phyloP scores from a whole-genome alignment of 202 grass and related monocot species.

The Carex sylvatica region DNA sequence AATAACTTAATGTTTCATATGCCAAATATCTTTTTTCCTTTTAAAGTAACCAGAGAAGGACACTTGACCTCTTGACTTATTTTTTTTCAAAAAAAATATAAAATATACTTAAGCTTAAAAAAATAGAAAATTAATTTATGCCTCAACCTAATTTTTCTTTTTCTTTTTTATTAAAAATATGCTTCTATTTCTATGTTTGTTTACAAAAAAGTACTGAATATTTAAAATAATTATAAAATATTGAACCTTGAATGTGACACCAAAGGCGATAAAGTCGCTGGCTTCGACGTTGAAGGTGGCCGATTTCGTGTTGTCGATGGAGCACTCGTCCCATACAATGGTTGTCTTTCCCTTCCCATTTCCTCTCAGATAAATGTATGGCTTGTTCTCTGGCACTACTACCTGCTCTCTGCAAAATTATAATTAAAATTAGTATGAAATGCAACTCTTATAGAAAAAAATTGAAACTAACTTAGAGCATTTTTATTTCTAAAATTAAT shows the following conservation, averaged over 20 bases:
- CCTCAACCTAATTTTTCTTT: too few species aligned
- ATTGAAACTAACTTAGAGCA: too few species aligned
- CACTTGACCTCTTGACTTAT: too few species aligned
- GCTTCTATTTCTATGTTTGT: too few species aligned
- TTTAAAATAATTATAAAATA: neutral
- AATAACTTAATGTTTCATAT: neutral
- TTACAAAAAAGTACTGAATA: too few species aligned
- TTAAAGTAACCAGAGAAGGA: neutral
- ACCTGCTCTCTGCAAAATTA: constrained; percentile 51
- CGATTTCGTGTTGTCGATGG: constrained; percentile 49
- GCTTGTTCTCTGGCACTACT: constrained; percentile 59
- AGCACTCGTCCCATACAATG: constrained; percentile 56
- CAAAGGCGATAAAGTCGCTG: constrained; percentile 65
- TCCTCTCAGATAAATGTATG: constrained; percentile 74
- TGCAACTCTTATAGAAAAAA: too few species aligned
- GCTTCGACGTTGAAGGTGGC: constrained; percentile 57
- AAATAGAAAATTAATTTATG: too few species aligned
- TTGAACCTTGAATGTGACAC: constrained; percentile 73
- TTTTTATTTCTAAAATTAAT: too few species aligned
- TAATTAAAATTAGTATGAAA: too few species aligned
- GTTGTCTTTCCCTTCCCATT: constrained; percentile 75
- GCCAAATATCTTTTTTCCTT: neutral
- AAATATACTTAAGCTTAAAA: too few species aligned
- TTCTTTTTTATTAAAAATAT: too few species aligned
- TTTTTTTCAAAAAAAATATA: too few species aligned